Evolutionary conservation across 2,329 filamentous ascomycete genomes (phyloP), one percentile per base, ranked within the genome.

Genomic region (Fusarium sp.): DNA sequence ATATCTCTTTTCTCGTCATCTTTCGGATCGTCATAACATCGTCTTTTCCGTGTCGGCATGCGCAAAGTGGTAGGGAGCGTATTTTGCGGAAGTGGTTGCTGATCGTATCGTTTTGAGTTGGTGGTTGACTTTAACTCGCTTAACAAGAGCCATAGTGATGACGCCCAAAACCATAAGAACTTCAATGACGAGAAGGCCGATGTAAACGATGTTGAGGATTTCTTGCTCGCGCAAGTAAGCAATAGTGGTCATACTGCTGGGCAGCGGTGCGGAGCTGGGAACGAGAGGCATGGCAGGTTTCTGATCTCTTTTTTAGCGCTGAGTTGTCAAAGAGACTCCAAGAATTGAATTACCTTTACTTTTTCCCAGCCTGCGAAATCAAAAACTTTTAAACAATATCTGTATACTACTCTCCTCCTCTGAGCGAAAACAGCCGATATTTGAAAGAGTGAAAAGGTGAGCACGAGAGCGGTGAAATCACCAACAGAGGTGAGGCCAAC

Each of bases 121-220:
- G 30, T 68, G 64, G 43, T 70, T 64, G 30, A 64, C 53, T 60
- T 67, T 75, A 21, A 80, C 67, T 58, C 78, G 68, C 68, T 80
- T 81, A 25, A 80, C 64, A 43, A 80, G 70, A 59, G 77, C 77
- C 61, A 79, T 78, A 12, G 80, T 71, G 30, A 79, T 80, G 18
- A 86, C 83, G 15, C 81, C 80, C 35, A 85, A 65, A 7, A 87
- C 82, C 80, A 87, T 83, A 47, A 85, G 65, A 23, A 84, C 82
- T 71, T 87, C 84, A 40, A 87, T 73, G 23, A 81, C 81, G 44
- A 87, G 77, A n/a, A 87, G 81, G 44, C 83, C 82, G 53, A 87
- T 81, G 84, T 86, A 87, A 53, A 87, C 75, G 38, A 81, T 79
- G 80, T 87, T 86, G 52, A 87, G 79, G 38, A 86, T 80, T 57